Evolutionary conservation across 306 rosid species (phyloP).

Genomic region (Senna tora): DNA sequence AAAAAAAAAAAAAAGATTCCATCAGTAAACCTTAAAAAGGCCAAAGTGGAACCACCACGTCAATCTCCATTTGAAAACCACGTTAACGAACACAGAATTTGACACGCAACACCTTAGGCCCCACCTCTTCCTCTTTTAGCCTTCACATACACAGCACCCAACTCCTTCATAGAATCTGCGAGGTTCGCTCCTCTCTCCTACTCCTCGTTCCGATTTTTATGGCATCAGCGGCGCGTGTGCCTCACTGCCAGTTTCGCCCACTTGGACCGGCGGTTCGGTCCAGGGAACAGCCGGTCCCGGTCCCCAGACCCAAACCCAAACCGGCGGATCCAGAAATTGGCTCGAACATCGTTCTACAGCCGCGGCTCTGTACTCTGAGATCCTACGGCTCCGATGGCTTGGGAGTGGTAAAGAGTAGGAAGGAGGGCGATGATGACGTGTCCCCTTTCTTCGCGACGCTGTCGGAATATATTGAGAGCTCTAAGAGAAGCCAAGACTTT

Average conservation of each 20-base stretch:
- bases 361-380: constrained; percentile 80
- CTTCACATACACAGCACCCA: too few relatives aligned
- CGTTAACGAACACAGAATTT: neutral
- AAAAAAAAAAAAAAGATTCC: too few relatives aligned
- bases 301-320: constrained; percentile 45
- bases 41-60: neutral
- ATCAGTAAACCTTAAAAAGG: too few relatives aligned
- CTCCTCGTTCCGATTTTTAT: constrained; percentile 16
- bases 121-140: neutral
- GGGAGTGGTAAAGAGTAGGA: constrained; percentile 45
- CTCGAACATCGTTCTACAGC: constrained; percentile 73
- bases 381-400: constrained; percentile 71
- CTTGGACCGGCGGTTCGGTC: constrained; percentile 19
- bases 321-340: constrained; percentile 46
- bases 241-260: constrained; percentile 47
- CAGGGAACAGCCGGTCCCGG: constrained; percentile 41
- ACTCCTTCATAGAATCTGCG: neutral
- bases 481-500: constrained; percentile 83
- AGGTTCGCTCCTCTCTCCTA: too few relatives aligned
- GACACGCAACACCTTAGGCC: constrained; percentile 22
- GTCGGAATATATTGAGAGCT: constrained; percentile 81
- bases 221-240: constrained; percentile 52
- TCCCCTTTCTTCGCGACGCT: constrained; percentile 72
- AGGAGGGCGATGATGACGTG: constrained; percentile 41
- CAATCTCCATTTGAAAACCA: constrained; percentile 1